Evolutionary conservation across 352 stramenopile genomes (phyloP).

Genomic region (Pythium angustatum): DNA sequence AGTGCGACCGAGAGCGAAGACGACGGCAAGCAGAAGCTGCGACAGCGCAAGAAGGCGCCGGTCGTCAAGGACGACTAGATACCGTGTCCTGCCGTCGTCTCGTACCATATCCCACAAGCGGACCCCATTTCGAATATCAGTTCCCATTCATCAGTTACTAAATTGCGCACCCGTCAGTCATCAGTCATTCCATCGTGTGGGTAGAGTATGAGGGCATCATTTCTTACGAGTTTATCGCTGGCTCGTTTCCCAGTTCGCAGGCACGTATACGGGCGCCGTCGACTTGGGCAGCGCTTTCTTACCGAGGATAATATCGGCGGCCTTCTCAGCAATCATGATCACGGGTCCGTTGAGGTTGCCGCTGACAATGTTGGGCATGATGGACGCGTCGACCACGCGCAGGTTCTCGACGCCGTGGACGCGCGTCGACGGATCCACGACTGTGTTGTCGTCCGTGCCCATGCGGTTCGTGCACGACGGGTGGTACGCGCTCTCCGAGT

Average conservation of each 20-base stretch:
- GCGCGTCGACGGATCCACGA: slow-evolving; percentile 86
- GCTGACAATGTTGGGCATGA: slow-evolving; percentile 94
- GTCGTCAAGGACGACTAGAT: slow-evolving; percentile 58
- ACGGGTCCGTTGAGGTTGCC: slow-evolving; percentile 94
- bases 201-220: too few species aligned
- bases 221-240: slow-evolving; percentile 52
- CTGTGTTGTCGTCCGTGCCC: slow-evolving; percentile 77
- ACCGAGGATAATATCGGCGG: slow-evolving; percentile 90
- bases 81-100: too few species aligned
- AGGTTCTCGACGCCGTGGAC: slow-evolving; percentile 89
- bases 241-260: slow-evolving; percentile 69
- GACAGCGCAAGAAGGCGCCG: slow-evolving; percentile 80
- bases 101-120: not conserved
- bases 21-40: slow-evolving; percentile 49
- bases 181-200: too few species aligned
- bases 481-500: slow-evolving; percentile 88
- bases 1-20: slow-evolving; percentile 27
- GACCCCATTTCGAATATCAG: too few species aligned
- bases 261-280: slow-evolving; percentile 68
- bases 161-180: too few species aligned
- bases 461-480: slow-evolving; percentile 91
- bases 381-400: slow-evolving; percentile 90
- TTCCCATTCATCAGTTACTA: too few species aligned
- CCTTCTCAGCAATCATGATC: slow-evolving; percentile 94
- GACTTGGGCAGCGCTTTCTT: slow-evolving; percentile 71